Conservation (phyloP, 495 filamentous ascomycete genomes). For the Xylaria castorea region DNA sequence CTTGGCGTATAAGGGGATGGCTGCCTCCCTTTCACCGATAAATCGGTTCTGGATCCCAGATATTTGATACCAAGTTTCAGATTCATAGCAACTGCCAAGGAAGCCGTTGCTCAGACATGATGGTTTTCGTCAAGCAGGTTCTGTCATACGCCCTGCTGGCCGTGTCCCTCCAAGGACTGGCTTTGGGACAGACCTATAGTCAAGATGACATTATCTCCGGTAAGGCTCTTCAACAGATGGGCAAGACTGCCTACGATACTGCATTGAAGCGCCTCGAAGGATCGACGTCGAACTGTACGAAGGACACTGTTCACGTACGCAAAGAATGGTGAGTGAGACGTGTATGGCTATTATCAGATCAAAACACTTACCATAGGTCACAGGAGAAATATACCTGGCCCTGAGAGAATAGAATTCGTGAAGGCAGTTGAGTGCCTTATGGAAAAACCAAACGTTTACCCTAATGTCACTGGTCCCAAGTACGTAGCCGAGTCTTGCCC, state of each 20-base stretch:
- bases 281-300: constrained; percentile 46
- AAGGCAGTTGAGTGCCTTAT: constrained; percentile 50
- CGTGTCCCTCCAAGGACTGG: constrained; percentile 37
- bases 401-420: constrained; percentile 47
- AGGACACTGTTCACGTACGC: constrained; percentile 50
- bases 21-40: background rate
- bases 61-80: background rate
- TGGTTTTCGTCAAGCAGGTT: constrained; percentile 36
- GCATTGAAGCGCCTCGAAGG: constrained; percentile 44
- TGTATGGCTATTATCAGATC: constrained; percentile 3
- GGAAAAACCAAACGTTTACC: constrained; percentile 41
- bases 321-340: constrained; percentile 51
- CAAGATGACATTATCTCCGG: constrained; percentile 49
- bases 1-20: constrained; percentile 33
- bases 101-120: constrained; percentile 16
- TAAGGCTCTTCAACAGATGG: constrained; percentile 42
- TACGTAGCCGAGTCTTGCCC: constrained; percentile 16
- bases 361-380: background rate
- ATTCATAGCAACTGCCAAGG: background rate
- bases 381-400: constrained; percentile 49
- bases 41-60: background rate
- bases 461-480: constrained; percentile 42
- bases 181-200: constrained; percentile 36
- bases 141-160: constrained; percentile 32
- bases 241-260: constrained; percentile 43